Conservation (phyloP, 768 basidiomycete species). For the Ramaria sp. region DNA sequence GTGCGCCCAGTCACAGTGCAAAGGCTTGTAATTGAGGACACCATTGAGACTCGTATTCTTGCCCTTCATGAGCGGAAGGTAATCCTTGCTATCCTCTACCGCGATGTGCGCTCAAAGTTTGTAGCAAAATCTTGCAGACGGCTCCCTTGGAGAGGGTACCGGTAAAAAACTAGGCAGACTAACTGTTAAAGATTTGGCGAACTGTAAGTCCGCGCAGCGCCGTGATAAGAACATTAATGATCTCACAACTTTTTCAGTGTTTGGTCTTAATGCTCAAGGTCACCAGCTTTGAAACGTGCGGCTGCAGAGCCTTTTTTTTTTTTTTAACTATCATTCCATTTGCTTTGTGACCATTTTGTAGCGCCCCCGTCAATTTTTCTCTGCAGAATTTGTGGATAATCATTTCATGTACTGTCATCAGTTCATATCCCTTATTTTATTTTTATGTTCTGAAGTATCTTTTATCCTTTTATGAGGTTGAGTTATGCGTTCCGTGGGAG, state of each 20-base stretch:
- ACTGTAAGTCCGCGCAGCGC: conserved; percentile 15
- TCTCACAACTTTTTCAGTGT: not conserved
- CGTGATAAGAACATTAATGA: too few species aligned
- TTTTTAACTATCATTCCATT: too few species aligned
- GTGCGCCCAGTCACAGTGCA: conserved; percentile 37
- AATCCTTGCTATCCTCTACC: not conserved
- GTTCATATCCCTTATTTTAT: too few species aligned
- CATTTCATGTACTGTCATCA: not conserved
- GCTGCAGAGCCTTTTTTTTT: too few species aligned
- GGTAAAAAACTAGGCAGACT: conserved; percentile 46
- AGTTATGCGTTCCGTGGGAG: too few species aligned
- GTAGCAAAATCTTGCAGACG: conserved; percentile 44
- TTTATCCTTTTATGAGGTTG: too few species aligned
- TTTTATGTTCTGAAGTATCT: too few species aligned
- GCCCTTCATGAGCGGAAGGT: conserved; percentile 52
- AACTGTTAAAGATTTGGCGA: conserved; percentile 40
- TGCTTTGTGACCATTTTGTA: not conserved
- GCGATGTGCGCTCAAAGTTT: not conserved
- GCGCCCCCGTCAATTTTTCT: not conserved
- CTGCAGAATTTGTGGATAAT: not conserved
- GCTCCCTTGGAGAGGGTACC: conserved; percentile 48
- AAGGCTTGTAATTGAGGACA: conserved; percentile 46
- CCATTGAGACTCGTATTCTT: conserved; percentile 63
- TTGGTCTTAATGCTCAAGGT: not conserved
- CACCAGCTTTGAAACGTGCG: not conserved